A percentile compares a stretch with the other conserved stretches of the same genome.
Evolutionary conservation across 441 rosid genomes (phyloP).

Genomic region (Cnidoscolus chayamansa): DNA sequence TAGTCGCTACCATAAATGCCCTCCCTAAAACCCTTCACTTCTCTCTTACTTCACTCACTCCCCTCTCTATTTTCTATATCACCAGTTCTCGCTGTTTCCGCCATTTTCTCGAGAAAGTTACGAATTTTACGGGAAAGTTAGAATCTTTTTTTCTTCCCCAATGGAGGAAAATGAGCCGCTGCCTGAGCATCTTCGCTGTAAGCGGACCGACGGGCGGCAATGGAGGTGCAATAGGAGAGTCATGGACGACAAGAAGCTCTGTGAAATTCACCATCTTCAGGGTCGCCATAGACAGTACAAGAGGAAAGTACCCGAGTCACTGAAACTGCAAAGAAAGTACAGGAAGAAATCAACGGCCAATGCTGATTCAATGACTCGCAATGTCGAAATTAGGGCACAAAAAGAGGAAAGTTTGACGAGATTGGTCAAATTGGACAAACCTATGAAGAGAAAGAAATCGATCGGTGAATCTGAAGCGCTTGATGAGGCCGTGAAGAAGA

Average conservation of each 20-base stretch:
- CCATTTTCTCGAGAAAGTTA: slow-evolving; percentile 27
- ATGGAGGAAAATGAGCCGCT: slow-evolving; percentile 58
- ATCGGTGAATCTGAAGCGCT: slow-evolving; percentile 50
- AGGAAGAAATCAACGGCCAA: slow-evolving; percentile 25
- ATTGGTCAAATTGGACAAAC: slow-evolving; percentile 31
- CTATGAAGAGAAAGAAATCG: slow-evolving; percentile 41
- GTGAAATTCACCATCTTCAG: slow-evolving; percentile 73
- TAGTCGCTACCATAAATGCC: slow-evolving; percentile 29
- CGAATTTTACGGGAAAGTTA: slow-evolving; percentile 21
- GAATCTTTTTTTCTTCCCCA: slow-evolving; percentile 1
- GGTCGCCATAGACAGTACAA: slow-evolving; percentile 52
- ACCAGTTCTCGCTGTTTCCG: background rate
- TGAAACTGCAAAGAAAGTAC: slow-evolving; percentile 51
- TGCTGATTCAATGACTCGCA: slow-evolving; percentile 6
- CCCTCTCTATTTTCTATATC: background rate
- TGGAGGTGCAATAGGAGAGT: slow-evolving; percentile 88
- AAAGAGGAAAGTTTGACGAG: slow-evolving; percentile 34
- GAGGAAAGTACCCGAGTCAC: slow-evolving; percentile 59
- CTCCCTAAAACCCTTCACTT: slow-evolving; percentile 10
- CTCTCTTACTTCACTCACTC: slow-evolving; percentile 19
- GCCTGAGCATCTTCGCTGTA: slow-evolving; percentile 83
- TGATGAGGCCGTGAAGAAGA: slow-evolving; percentile 51
- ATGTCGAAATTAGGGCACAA: slow-evolving; percentile 53
- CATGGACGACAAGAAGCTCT: slow-evolving; percentile 71
- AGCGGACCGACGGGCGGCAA: slow-evolving; percentile 84